These are phyloP conservation scores for Phytophthora litchii DNA, from an alignment of 352 stramenopile species.

Conservation along the genomic window DNA sequence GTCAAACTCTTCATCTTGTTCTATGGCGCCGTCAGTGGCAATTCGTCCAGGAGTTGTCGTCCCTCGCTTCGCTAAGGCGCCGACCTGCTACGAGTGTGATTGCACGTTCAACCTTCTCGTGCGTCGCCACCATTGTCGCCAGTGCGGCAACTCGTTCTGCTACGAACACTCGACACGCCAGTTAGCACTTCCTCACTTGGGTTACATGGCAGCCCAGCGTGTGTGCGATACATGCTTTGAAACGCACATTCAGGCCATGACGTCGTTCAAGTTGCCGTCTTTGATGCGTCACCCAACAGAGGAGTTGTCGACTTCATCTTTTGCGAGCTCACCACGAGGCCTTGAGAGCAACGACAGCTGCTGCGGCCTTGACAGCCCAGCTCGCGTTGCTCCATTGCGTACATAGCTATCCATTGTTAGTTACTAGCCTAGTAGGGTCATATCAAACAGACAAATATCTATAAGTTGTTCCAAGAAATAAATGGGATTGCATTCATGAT, in stretches of 20 bases:
- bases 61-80: slow-evolving; percentile 75
- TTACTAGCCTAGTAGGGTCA: slow-evolving; percentile 12
- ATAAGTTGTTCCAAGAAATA: slow-evolving; percentile 27
- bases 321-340: slow-evolving; percentile 36
- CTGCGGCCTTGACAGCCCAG: slow-evolving; percentile 33
- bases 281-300: slow-evolving; percentile 39
- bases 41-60: slow-evolving; percentile 38
- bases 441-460: slow-evolving; percentile 24
- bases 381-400: slow-evolving; percentile 31
- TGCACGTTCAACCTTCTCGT: slow-evolving; percentile 75
- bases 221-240: slow-evolving; percentile 90
- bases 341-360: slow-evolving; percentile 42
- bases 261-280: slow-evolving; percentile 37
- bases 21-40: slow-evolving; percentile 22
- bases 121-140: slow-evolving; percentile 84
- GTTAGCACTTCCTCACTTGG: slow-evolving; percentile 65
- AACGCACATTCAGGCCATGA: slow-evolving; percentile 49
- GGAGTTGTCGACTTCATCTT: slow-evolving; percentile 41
- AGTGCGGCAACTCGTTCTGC: slow-evolving; percentile 86
- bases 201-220: slow-evolving; percentile 76
- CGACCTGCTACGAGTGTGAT: slow-evolving; percentile 68
- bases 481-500: slow-evolving; percentile 29
- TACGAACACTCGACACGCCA: slow-evolving; percentile 83
- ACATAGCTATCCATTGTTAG: slow-evolving; percentile 22
- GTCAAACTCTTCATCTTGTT: slow-evolving; percentile 41